Evolutionary conservation across 371 early-diverging fungal species (phyloP).

Genomic region (Apophysomyces variabilis): DNA sequence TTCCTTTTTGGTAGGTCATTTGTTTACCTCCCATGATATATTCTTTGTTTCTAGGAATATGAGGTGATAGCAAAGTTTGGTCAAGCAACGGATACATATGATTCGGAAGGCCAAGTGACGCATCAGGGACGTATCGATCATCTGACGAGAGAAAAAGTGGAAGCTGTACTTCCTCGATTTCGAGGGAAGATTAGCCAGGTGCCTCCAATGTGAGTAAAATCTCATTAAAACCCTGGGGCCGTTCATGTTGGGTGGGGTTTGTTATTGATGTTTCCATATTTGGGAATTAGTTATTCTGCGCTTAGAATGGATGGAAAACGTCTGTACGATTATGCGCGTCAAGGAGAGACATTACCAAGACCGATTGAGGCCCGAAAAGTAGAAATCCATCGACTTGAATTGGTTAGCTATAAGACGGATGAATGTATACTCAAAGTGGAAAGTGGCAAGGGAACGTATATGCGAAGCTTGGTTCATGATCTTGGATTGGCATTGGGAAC

Average conservation of each 20-base stretch:
- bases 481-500: constrained; percentile 42
- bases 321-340: constrained; percentile 57
- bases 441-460: constrained; percentile 57
- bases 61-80: constrained; percentile 49
- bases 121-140: constrained; percentile 31
- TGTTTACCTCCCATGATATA: background rate
- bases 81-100: constrained; percentile 53
- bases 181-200: constrained; percentile 45
- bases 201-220: constrained; percentile 52
- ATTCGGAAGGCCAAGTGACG: constrained; percentile 41
- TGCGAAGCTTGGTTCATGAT: constrained; percentile 55
- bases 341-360: constrained; percentile 35
- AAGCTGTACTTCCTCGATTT: constrained; percentile 33
- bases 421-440: constrained; percentile 27
- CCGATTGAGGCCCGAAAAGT: constrained; percentile 40
- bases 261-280: constrained; percentile 16
- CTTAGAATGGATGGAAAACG: constrained; percentile 52
- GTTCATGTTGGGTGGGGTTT: background rate
- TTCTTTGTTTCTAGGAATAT: constrained; percentile 38
- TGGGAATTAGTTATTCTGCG: constrained; percentile 48
- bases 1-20: constrained; percentile 4
- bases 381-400: constrained; percentile 29
- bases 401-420: constrained; percentile 24
- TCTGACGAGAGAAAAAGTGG: constrained; percentile 27
- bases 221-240: no score